These are phyloP conservation scores for Auriscalpium microsporum DNA, from an alignment of 768 basidiomycete species.

Conservation along the genomic window DNA sequence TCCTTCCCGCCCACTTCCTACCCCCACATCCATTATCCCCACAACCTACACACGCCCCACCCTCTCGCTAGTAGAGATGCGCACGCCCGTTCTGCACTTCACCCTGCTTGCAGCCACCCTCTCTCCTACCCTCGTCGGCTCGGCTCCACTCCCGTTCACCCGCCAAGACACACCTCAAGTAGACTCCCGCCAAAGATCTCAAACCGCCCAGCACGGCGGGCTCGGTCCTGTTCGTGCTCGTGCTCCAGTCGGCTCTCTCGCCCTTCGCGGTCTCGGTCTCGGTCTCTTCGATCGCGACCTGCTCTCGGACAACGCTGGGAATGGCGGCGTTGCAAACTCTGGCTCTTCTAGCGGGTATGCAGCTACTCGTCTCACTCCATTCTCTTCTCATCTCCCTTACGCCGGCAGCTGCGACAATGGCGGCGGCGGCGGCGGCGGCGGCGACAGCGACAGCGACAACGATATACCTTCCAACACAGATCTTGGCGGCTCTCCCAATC, in stretches of 20 bases:
- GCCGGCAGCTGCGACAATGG: not conserved
- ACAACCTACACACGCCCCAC: not conserved
- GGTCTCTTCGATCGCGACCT: constrained; percentile 11
- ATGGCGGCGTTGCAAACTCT: constrained; percentile 15
- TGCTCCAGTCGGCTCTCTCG: constrained; percentile 2
- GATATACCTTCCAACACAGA: no score
- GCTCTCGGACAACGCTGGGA: constrained; percentile 7
- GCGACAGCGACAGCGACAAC: no score
- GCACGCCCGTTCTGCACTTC: constrained; percentile 9
- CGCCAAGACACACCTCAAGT: constrained; percentile 6
- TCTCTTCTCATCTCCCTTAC: not conserved
- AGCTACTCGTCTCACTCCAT: not conserved
- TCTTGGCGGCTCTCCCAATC: not conserved
- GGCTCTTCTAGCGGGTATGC: constrained; percentile 9
- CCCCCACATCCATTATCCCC: not conserved
- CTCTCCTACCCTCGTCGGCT: constrained; percentile 13
- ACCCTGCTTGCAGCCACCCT: constrained; percentile 16
- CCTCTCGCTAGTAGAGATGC: constrained; percentile 4
- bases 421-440: no score
- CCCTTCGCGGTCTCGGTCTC: constrained; percentile 11
- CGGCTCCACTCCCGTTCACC: constrained; percentile 12
- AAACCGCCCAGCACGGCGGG: constrained; percentile 10
- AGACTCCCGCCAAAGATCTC: constrained; percentile 2
- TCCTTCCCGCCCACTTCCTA: not conserved
- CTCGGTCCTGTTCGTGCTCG: constrained; percentile 1